Conservation (phyloP, 192 early-diverging fungal genomes). For the Linnemannia schmuckeri region DNA sequence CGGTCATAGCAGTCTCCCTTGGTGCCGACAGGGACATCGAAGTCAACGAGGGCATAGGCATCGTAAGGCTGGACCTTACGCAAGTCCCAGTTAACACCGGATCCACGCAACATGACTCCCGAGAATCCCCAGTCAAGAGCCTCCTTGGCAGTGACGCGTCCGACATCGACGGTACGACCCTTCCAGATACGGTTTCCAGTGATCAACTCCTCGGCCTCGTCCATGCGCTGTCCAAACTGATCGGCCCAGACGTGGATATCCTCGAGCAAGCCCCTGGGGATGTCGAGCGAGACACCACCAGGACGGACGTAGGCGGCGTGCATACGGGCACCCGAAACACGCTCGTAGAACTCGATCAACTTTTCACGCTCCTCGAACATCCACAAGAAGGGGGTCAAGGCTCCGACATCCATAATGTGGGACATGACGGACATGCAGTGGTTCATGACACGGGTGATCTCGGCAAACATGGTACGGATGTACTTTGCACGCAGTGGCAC, state of each 20-base stretch:
- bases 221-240: constrained; percentile 88
- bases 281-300: constrained; percentile 93
- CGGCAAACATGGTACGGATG: constrained; percentile 97
- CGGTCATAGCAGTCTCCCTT: constrained; percentile 98
- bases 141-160: constrained; percentile 88
- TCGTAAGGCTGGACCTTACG: constrained; percentile 95
- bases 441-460: constrained; percentile 98
- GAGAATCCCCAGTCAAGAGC: constrained; percentile 94
- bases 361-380: constrained; percentile 99
- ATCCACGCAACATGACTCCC: constrained; percentile 95
- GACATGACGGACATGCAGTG: constrained; percentile 98
- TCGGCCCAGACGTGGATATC: constrained; percentile 97
- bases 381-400: constrained; percentile 98
- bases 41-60: constrained; percentile 95
- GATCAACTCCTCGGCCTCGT: constrained; percentile 96
- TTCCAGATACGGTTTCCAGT: constrained; percentile 97
- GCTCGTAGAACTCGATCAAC: constrained; percentile 99
- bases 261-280: constrained; percentile 93
- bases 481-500: constrained; percentile 94
- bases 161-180: constrained; percentile 87
- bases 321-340: constrained; percentile 98
- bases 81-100: constrained; percentile 94
- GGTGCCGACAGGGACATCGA: constrained; percentile 95
- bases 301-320: constrained; percentile 97
- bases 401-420: constrained; percentile 98